Percentiles rank a stretch among this genome's conserved stretches.
Evolutionary conservation across 2,329 filamentous ascomycete species (phyloP).

Genomic region (Trichoderma afroharzianum): DNA sequence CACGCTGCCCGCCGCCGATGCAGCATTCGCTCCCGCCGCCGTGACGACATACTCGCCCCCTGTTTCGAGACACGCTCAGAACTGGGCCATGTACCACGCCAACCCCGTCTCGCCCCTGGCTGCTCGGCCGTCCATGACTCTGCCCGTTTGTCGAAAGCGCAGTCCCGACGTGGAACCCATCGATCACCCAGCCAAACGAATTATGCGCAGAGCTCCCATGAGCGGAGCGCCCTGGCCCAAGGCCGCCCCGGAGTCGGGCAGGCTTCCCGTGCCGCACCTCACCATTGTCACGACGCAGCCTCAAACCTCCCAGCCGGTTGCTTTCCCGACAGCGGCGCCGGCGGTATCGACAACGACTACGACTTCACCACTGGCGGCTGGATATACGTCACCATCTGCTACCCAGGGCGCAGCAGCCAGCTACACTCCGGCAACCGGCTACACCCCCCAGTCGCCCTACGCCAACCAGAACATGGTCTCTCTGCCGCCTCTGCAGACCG

Average conservation of each 20-base stretch:
- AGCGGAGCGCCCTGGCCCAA: conserved; percentile 23
- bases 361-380: background rate
- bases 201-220: conserved; percentile 26
- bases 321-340: conserved; percentile 28
- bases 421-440: conserved; percentile 27
- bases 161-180: conserved; percentile 46
- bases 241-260: conserved; percentile 29
- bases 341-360: background rate
- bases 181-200: conserved; percentile 55
- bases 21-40: conserved; percentile 32
- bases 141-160: conserved; percentile 45
- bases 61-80: conserved; percentile 34
- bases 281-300: conserved; percentile 54
- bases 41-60: conserved; percentile 41
- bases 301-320: conserved; percentile 20
- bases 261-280: conserved; percentile 70
- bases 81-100: conserved; percentile 39
- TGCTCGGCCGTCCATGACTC: conserved; percentile 42
- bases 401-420: background rate
- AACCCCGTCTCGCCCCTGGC: conserved; percentile 47
- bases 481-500: conserved; percentile 58
- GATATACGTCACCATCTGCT: conserved; percentile 8
- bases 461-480: conserved; percentile 42
- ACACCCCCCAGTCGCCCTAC: conserved; percentile 39
- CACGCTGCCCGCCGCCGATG: conserved; percentile 27